Base-by-base conservation (phyloP, 1,139 yeast genomes). In the Suhomyces ambrosiae region DNA sequence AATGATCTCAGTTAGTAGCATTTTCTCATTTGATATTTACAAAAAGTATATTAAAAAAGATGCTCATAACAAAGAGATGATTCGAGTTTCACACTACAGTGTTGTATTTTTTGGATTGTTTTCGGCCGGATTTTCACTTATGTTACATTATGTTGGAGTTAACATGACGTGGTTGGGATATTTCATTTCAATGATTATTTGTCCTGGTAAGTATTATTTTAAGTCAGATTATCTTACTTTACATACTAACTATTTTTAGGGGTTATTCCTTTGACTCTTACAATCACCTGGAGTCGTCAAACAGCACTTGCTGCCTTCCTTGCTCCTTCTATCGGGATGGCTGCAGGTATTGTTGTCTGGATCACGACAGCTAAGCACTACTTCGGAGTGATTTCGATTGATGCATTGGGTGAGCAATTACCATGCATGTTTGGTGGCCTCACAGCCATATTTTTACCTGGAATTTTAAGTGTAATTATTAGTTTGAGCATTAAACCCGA, bases 111-210 rank as follows among this genome's bases (percentile, higher is more conserved):
- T 61, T 45, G 65, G 63, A 3, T 43, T 61, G 7, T 59, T 60
- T 33, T 43, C 61, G 8, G 62, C 65, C 21, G 66, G 56, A 3
- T 61, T 60, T 30, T 49, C 62, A 4, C 50, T 60, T 6, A 60
- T 61, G 64, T 48, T 61, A 24, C 65, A 61, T 41, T 60, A 60
- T 37, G 64, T 59, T 19, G 63, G 63, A 5, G 56, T 56, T 6
- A 56, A 52, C 45, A 49, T 58, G 60, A 60, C 69, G 2, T 66
- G 71, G 71, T 41, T 59, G 35, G 62, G 65, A 2, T 63, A 65
- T 39, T 65, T 66, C 44, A 46, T 50, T 27, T 61, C 71, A 4
- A 57, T 65, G 56, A 41, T 64, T 13, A 63, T 63, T 24, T 61
- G 68, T 45, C 67, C 68, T 11, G 68, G 58, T 24, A 26, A 11